phyloP scores from a whole-genome alignment of 2,329 filamentous ascomycete genomes.

The Phialophora chinensis region DNA sequence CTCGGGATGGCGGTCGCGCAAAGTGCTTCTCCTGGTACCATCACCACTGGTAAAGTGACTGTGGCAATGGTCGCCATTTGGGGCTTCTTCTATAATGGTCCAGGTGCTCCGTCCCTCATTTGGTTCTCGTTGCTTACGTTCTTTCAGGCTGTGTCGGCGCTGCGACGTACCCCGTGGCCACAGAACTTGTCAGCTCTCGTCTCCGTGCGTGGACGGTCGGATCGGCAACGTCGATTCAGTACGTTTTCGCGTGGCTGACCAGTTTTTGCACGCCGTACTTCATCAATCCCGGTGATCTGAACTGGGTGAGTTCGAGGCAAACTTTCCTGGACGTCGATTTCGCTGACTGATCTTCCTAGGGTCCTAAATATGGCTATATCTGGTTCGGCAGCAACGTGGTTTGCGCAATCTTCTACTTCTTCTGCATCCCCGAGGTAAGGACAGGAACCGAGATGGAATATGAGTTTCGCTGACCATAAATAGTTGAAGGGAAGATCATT shows the following conservation, averaged over 20 bases:
- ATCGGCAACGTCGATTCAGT: constrained; percentile 44
- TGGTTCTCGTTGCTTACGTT: background rate
- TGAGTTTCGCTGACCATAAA: background rate
- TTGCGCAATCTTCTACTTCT: constrained; percentile 16
- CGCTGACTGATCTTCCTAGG: constrained; percentile 1
- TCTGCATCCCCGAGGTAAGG: constrained; percentile 21
- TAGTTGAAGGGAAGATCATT: constrained; percentile 16
- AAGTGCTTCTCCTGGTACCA: constrained; percentile 36
- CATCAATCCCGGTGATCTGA: constrained; percentile 47
- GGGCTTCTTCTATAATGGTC: constrained; percentile 45
- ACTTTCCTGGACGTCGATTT: background rate
- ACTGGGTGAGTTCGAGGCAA: constrained; percentile 41
- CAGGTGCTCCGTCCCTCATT: background rate
- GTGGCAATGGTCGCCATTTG: constrained; percentile 47
- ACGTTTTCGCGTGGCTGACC: constrained; percentile 46
- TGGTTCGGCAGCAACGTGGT: constrained; percentile 18
- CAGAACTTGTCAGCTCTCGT: constrained; percentile 42
- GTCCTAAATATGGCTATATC: constrained; percentile 15
- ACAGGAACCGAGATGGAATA: too few species aligned
- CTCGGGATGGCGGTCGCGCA: constrained; percentile 53
- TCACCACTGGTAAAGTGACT: constrained; percentile 40
- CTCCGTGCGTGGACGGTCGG: constrained; percentile 47
- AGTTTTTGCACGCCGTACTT: constrained; percentile 50
- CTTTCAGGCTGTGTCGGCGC: constrained; percentile 42
- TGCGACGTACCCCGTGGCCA: constrained; percentile 44